Evolutionary conservation across 1,284 basidiomycete species (phyloP).

Genomic region (Cryptococcus sp.): DNA sequence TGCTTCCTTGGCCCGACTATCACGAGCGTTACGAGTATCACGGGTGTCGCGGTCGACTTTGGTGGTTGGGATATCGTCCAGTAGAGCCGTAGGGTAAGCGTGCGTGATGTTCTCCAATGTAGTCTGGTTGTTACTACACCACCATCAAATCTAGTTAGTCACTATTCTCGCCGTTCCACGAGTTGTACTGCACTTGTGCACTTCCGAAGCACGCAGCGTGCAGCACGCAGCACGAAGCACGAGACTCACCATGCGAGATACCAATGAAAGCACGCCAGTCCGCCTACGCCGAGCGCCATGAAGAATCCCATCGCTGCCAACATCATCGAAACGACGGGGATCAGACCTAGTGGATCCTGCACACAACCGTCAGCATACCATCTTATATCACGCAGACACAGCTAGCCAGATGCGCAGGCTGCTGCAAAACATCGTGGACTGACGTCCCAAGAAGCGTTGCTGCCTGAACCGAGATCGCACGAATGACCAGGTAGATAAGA

Average conservation of each 20-base stretch:
- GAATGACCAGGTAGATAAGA: no score
- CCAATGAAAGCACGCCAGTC: conserved; percentile 74
- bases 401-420: conserved; percentile 8
- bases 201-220: no score
- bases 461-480: no score
- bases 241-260: conserved; percentile 70
- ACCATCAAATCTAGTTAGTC: not conserved
- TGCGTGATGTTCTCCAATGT: conserved; percentile 79
- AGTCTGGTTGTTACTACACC: conserved; percentile 75
- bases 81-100: conserved; percentile 58
- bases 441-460: not conserved
- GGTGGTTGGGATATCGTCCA: conserved; percentile 20
- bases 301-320: conserved; percentile 65
- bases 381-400: not conserved
- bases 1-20: no score
- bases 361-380: conserved; percentile 9
- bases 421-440: not conserved
- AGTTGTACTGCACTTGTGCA: no score
- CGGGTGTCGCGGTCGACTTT: not conserved
- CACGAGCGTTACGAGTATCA: not conserved
- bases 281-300: conserved; percentile 70
- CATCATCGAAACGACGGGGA: conserved; percentile 69
- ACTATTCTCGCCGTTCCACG: not conserved
- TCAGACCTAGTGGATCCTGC: conserved; percentile 59
- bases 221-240: no score